These are phyloP conservation scores for Cytidiella melzeri DNA, from an alignment of 768 basidiomycete species.

Conservation along the genomic window DNA sequence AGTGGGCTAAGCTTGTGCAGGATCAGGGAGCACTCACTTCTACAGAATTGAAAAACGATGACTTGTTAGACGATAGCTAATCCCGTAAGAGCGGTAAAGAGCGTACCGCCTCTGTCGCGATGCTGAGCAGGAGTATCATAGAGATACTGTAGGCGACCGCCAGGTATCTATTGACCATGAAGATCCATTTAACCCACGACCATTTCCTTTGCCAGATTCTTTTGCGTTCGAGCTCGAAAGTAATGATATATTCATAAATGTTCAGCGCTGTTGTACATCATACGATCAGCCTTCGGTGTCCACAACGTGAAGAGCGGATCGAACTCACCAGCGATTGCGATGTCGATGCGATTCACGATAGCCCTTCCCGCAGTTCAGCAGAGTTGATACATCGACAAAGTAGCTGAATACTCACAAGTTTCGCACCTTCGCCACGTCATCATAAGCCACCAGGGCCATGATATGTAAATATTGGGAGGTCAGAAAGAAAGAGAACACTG, in stretches of 20 bases:
- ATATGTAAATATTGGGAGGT: too few species aligned
- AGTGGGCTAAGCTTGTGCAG: too few species aligned
- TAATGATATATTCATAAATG: constrained; percentile 1
- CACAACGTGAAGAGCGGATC: not conserved
- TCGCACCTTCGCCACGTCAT: not conserved
- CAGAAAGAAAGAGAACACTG: too few species aligned
- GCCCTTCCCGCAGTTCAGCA: not conserved
- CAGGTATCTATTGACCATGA: not conserved
- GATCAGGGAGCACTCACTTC: too few species aligned
- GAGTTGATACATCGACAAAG: not conserved
- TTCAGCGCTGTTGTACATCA: not conserved
- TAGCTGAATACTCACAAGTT: not conserved
- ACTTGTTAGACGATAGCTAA: too few species aligned
- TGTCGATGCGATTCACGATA: not conserved
- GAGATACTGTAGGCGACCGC: not conserved
- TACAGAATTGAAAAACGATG: too few species aligned
- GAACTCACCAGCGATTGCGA: not conserved
- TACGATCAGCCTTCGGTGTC: not conserved
- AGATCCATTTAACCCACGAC: not conserved
- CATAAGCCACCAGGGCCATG: too few species aligned
- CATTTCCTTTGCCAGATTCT: not conserved
- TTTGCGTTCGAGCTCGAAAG: not conserved
- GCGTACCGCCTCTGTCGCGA: not conserved
- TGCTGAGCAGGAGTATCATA: not conserved
- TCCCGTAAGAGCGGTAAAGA: not conserved